These are phyloP conservation scores for Penicillium sp. DNA, from an alignment of 2,329 filamentous ascomycete species.

Conservation along the genomic window DNA sequence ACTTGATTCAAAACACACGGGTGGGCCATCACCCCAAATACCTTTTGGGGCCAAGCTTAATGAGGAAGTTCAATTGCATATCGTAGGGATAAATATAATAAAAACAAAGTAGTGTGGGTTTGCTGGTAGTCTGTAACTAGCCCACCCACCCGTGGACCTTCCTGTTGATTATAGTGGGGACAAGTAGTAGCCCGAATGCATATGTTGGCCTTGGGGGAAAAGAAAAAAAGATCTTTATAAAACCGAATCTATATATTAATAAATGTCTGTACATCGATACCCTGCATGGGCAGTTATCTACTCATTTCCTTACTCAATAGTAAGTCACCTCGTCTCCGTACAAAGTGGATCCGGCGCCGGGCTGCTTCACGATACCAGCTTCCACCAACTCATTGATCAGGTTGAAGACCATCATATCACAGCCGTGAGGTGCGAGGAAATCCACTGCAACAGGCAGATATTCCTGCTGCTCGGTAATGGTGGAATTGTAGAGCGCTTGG, in stretches of 20 bases:
- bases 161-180: too few species aligned
- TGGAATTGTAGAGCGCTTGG: constrained; percentile 33
- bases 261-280: background rate
- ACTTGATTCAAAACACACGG: too few species aligned
- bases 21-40: too few species aligned
- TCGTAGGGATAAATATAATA: too few species aligned
- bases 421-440: constrained; percentile 59
- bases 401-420: constrained; percentile 59
- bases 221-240: background rate
- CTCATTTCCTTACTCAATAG: background rate
- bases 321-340: background rate
- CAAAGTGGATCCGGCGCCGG: background rate
- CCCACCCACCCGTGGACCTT: too few species aligned
- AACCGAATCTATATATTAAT: background rate
- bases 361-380: background rate
- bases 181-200: too few species aligned
- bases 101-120: too few species aligned
- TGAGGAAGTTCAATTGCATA: too few species aligned
- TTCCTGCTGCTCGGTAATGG: constrained; percentile 47
- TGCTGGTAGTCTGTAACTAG: too few species aligned
- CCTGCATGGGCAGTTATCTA: background rate
- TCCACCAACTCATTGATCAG: constrained; percentile 52
- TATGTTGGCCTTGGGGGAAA: background rate
- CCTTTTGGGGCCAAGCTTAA: too few species aligned
- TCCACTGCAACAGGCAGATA: constrained; percentile 59